Conservation (phyloP, 2,329 filamentous ascomycete genomes). For the Xylaria sp. region DNA sequence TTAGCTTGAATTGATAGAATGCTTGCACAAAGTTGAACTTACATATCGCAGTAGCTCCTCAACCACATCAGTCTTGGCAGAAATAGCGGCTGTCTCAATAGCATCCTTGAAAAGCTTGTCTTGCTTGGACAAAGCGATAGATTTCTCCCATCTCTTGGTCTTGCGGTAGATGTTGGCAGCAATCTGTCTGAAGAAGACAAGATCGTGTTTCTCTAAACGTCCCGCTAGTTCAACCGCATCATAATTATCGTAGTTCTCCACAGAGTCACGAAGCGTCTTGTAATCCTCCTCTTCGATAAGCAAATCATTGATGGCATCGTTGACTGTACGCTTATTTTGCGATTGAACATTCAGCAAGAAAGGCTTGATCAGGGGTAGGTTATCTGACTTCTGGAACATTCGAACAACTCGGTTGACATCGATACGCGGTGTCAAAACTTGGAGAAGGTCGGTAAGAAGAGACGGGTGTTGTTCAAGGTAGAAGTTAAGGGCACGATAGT, state of each 20-base stretch:
- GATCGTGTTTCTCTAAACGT: constrained; percentile 93
- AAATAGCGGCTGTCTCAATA: constrained; percentile 95
- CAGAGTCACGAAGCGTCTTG: constrained; percentile 96
- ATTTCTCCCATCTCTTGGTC: constrained; percentile 99
- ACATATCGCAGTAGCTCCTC: constrained; percentile 97
- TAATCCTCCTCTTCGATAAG: constrained; percentile 99
- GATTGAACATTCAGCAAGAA: constrained; percentile 95
- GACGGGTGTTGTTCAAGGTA: constrained; percentile 97
- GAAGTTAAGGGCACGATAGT: constrained; percentile 96
- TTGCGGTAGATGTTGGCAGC: constrained; percentile 98
- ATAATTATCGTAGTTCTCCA: constrained; percentile 99
- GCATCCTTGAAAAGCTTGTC: constrained; percentile 99
- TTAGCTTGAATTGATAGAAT: constrained; percentile 41
- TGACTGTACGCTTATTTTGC: constrained; percentile 98
- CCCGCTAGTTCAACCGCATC: constrained; percentile 91
- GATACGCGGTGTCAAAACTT: constrained; percentile 88
- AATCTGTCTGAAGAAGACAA: constrained; percentile 99
- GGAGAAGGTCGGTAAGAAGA: constrained; percentile 91
- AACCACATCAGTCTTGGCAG: constrained; percentile 86
- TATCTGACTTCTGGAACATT: constrained; percentile 98
- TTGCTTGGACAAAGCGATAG: constrained; percentile 95
- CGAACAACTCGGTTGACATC: constrained; percentile 99
- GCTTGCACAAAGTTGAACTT: constrained; percentile 56
- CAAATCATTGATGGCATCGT: constrained; percentile 96
- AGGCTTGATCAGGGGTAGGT: constrained; percentile 96